Base-by-base conservation (phyloP, 495 filamentous ascomycete genomes). In the Lichina pygmaea region DNA sequence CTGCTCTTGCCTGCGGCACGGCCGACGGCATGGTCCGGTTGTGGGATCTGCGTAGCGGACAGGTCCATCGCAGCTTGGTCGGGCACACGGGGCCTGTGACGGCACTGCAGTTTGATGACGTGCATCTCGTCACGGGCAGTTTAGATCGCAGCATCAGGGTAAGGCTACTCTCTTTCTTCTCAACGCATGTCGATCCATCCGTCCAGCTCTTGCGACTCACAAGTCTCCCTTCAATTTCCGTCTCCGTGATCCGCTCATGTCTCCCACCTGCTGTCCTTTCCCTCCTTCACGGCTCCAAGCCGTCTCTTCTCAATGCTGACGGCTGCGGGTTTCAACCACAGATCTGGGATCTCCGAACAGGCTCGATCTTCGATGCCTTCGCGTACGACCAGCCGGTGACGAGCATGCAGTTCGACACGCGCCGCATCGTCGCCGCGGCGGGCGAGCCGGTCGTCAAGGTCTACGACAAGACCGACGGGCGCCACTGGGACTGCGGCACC, bases 261-360 rank as follows among this genome's bases (percentile, higher is more conserved):
- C 12, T 12, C 11, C 53, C 57, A 34, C 51, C 46, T 45, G 6
- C 43, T 24, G 37, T 41, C 16, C 36, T 49, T 34, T n/a, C 48
- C 33, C 24, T 1, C 24, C 24, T 24, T 24, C 24, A 24, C 4
- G 6, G n/a, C 37, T 34, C 17, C 16, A 44, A 41, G 39, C 34
- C 39, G 15, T n/a, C 8, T 40, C 39, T 44, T 39, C 33, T 44
- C 47, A 8, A n/a, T 15, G 16, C 39, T 24, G 4, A 24, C 24
- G 4, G 24, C 24, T 1, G 34, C 32, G 53, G 48, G 48, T 57
- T 37, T 59, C 46, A 31, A 41, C 39, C 42, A 46, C 46, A 97
- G 89, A 94, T 99, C 56, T 99, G 89, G 89, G 89, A 99, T 63
- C 76, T 99, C 40, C 80, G 89, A 38, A 99, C 80, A 11, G 89